These are phyloP conservation scores for Lactarius indigo DNA, from an alignment of 768 basidiomycete species.

Conservation along the genomic window DNA sequence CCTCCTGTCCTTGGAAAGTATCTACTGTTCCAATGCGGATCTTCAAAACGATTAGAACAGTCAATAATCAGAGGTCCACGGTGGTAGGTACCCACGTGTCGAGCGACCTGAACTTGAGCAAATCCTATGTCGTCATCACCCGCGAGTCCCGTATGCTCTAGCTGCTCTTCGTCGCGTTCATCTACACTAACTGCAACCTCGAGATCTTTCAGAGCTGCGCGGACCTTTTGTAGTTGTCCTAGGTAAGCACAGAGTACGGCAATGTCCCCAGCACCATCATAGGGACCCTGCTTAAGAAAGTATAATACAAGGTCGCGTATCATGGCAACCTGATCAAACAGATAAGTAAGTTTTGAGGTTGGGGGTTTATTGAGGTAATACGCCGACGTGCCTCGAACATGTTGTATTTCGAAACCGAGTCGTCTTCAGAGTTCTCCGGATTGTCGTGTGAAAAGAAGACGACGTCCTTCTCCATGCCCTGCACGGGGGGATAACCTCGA, in stretches of 20 bases:
- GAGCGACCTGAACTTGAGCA: constrained; percentile 50
- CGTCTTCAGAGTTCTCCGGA: constrained; percentile 56
- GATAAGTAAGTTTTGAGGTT: not conserved
- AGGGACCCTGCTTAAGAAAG: constrained; percentile 50
- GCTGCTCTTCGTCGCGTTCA: constrained; percentile 60
- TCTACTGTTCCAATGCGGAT: constrained; percentile 72
- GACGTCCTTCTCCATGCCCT: constrained; percentile 59
- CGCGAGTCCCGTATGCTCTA: constrained; percentile 48
- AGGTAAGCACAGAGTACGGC: constrained; percentile 54
- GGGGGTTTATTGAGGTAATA: not conserved
- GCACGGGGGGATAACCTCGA: constrained; percentile 47
- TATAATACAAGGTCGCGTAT: constrained; percentile 52
- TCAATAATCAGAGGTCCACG: not conserved
- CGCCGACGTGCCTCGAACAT: constrained; percentile 51
- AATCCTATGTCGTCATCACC: constrained; percentile 38
- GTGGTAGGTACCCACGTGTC: constrained; percentile 43
- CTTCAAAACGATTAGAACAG: constrained; percentile 33
- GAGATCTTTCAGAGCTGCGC: constrained; percentile 37
- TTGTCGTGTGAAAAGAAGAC: constrained; percentile 66
- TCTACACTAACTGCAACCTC: constrained; percentile 65
- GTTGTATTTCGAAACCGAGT: constrained; percentile 66
- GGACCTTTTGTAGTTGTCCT: constrained; percentile 46
- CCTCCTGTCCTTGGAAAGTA: constrained; percentile 76
- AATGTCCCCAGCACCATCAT: constrained; percentile 46
- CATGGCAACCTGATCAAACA: constrained; percentile 36